These are phyloP conservation scores for Symbiodinium pilosum DNA, from an alignment of 73 alveolate species.

Conservation along the genomic window DNA sequence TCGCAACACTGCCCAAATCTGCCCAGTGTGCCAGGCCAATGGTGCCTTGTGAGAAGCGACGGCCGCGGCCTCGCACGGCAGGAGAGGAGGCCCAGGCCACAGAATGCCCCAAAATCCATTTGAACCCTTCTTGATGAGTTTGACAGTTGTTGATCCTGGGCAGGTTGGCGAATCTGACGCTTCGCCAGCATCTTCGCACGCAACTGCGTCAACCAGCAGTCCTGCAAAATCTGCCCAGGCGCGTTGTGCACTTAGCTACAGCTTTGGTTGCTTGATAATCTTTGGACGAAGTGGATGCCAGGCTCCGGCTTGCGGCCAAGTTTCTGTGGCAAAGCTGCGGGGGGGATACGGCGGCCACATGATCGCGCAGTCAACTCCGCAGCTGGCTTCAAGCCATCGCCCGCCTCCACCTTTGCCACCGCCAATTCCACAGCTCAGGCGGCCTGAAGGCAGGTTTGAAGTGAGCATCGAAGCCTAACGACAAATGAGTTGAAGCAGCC, in stretches of 20 bases:
- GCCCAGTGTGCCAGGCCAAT: slow-evolving; percentile 35
- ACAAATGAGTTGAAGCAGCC: too few species aligned
- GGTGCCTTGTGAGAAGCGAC: slow-evolving; percentile 55
- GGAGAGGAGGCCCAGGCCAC: slow-evolving; percentile 38
- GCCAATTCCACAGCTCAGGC: slow-evolving; percentile 60
- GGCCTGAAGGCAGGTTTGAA: slow-evolving; percentile 49
- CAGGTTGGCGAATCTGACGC: not conserved
- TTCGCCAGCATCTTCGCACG: not conserved
- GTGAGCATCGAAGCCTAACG: too few species aligned
- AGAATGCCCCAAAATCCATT: too few species aligned
- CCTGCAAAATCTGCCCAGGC: not conserved
- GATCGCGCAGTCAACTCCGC: not conserved
- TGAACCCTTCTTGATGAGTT: too few species aligned
- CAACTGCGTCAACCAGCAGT: not conserved
- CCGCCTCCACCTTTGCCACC: slow-evolving; percentile 75
- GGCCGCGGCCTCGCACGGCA: slow-evolving; percentile 77
- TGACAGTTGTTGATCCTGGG: not conserved
- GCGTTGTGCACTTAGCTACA: not conserved
- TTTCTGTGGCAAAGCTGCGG: too few species aligned
- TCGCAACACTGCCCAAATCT: too few species aligned
- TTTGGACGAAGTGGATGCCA: too few species aligned
- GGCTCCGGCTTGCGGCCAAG: too few species aligned
- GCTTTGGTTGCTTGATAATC: not conserved
- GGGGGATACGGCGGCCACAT: too few species aligned
- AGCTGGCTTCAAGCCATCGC: not conserved